Base-by-base conservation (phyloP, 257 asterid genomes). In the Solanum ossicruentum region DNA sequence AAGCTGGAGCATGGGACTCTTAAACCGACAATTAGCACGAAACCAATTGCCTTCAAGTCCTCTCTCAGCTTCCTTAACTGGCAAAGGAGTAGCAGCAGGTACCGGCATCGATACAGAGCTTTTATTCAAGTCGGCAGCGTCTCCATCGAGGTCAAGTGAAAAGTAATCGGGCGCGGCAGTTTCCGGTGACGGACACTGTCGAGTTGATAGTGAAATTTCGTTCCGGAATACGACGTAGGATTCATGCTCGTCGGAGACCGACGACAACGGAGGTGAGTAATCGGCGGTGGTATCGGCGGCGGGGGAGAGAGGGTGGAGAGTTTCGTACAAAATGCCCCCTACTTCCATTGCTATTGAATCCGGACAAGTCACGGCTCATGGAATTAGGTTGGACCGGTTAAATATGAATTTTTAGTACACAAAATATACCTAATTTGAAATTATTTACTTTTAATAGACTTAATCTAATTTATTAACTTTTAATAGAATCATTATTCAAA, bases 41-140 rank as follows among this genome's bases (percentile, higher is more conserved):
- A 97, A 97, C 99, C 99, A 97, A 88, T 80, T 93, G 66, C 98
- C 98, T 77, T 97, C 99, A 12, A 95, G 89, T 28, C 88, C 91
- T 88, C 92, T 89, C 85, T 84, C 88, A 57, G 85, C 54, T 61
- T 84, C 87, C 65, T 69, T 85, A 49, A 77, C 79, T 52, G 83
- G 71, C 80, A 86, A 87, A 58, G 90, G 89, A 52, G 86, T 54
- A 43, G 90, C 83, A 83, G 81, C 67, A 16, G 86, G 87, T 51
- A 80, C 32, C 51, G 88, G 83, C 82, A 84, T 36, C 18, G 84
- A 54, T 20, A 23, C 80, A 85, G 87, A 88, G 61, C 10, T 41
- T 85, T 20, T 54, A 65, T 32, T 66, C 67, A 84, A 56, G 11
- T 36, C 23, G 43, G 39, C 89, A 8, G 86, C 87, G 16, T 84